These are phyloP conservation scores for Lichtheimia ramosa DNA, from an alignment of 371 early-diverging fungal species.

Conservation along the genomic window DNA sequence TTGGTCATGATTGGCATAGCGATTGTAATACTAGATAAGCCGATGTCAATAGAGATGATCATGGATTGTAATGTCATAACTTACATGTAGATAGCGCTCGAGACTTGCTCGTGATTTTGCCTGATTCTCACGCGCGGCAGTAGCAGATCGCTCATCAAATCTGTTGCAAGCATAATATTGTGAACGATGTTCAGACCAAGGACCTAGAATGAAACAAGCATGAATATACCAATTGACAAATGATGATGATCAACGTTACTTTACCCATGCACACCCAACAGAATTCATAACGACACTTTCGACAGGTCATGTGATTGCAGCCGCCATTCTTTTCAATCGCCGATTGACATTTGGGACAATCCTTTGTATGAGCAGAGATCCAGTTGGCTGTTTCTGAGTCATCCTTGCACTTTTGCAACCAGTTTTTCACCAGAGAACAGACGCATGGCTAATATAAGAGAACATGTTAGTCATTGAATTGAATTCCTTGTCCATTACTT, in stretches of 20 bases:
- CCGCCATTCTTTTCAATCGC: slow-evolving; percentile 96
- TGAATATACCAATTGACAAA: not conserved
- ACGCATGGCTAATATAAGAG: slow-evolving; percentile 58
- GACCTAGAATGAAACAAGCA: slow-evolving; percentile 58
- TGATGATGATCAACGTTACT: slow-evolving; percentile 24
- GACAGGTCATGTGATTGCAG: slow-evolving; percentile 89
- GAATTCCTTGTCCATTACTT: not conserved
- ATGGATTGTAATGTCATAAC: slow-evolving; percentile 14
- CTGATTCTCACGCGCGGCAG: slow-evolving; percentile 73
- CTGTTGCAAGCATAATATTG: slow-evolving; percentile 85
- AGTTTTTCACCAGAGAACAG: slow-evolving; percentile 76
- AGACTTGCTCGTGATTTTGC: slow-evolving; percentile 77
- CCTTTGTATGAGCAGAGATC: slow-evolving; percentile 92
- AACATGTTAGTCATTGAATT: not conserved
- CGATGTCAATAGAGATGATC: not conserved
- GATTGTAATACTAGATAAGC: slow-evolving; percentile 78
- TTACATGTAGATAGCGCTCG: slow-evolving; percentile 88
- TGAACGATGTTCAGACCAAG: slow-evolving; percentile 89
- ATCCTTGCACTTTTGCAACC: slow-evolving; percentile 92
- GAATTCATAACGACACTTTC: slow-evolving; percentile 78
- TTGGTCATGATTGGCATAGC: slow-evolving; percentile 93
- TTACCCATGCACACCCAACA: slow-evolving; percentile 79
- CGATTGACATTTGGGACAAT: slow-evolving; percentile 86
- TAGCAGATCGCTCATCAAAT: slow-evolving; percentile 73
- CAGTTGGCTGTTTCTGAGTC: slow-evolving; percentile 96